Evolutionary conservation across 2,329 filamentous ascomycete genomes (phyloP), one percentile per base, ranked within the genome.

Genomic region (Pseudogymnoascus sp.): DNA sequence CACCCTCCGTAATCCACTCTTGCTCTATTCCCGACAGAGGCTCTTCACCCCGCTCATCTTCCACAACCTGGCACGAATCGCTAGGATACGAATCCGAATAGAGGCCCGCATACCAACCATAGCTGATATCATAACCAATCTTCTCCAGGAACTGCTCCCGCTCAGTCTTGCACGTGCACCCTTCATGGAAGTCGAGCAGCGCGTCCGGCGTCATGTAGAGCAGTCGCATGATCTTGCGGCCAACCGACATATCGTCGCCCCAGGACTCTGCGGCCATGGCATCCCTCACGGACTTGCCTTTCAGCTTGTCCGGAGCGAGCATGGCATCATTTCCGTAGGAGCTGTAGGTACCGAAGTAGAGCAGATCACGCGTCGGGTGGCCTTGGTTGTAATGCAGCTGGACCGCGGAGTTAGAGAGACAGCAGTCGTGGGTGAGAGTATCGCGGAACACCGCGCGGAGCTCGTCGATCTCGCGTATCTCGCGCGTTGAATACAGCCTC

Each of bases 391-490:
- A 67, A 2, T 66, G 65, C n/a, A 68, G 63, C 59, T 66, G 65
- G 11, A 71, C 62, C 3, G 67, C 65, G 4, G 65, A 64, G 54
- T 69, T 67, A 1, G 69, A 71, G 2, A 69, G 70, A 34, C 68
- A 71, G 6, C 70, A 62, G 39, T 60, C 58, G 3, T 65, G 62
- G 39, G 69, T 67, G 4, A 71, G 63, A 11, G 69, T 61, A 14
- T 66, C 65, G 25, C 66, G 65, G 35, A 71, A 60, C 47, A 70
- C 68, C n/a, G 66, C 64, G 9, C 67, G 62, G 25, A 67, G 65
- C 37, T 72, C 70, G 57, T 63, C 68, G 38, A 60, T 41, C 38
- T 60, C 58, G 11, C 37, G 58, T 22, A 60, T 22, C 20, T 60
- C 58, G 6, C 58, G 39, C 18, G 58, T 47, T n/a, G 22, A 14